These are phyloP conservation scores for Lachnellula willkommii DNA, from an alignment of 2,329 filamentous ascomycete genomes.

Conservation along the genomic window DNA sequence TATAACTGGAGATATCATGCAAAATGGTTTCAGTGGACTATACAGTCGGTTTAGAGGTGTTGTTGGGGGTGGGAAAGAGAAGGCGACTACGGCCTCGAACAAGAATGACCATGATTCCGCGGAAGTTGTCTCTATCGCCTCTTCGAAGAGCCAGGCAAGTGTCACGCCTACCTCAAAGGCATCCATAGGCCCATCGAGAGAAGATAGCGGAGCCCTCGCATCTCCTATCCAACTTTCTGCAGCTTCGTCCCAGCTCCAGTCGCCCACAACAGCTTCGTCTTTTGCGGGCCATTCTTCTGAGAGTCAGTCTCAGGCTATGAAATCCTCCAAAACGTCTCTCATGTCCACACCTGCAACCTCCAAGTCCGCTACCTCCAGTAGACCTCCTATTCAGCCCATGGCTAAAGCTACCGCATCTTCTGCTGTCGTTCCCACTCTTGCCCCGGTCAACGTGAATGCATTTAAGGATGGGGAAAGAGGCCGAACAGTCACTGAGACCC, in stretches of 20 bases:
- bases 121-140: slow-evolving; percentile 37
- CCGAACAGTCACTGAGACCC: slow-evolving; percentile 31
- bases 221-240: slow-evolving; percentile 29
- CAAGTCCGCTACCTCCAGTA: slow-evolving; percentile 24
- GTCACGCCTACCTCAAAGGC: slow-evolving; percentile 39
- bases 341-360: slow-evolving; percentile 24
- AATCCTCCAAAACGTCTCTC: slow-evolving; percentile 29
- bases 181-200: slow-evolving; percentile 38
- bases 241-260: slow-evolving; percentile 29
- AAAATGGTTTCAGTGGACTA: slow-evolving; percentile 81
- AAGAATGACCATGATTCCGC: slow-evolving; percentile 40
- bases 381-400: slow-evolving; percentile 28
- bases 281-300: slow-evolving; percentile 27
- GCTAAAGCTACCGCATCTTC: slow-evolving; percentile 29
- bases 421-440: slow-evolving; percentile 37
- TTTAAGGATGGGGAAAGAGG: slow-evolving; percentile 44
- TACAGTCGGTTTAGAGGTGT: slow-evolving; percentile 81
- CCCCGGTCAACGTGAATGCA: slow-evolving; percentile 45
- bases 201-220: slow-evolving; percentile 35
- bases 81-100: slow-evolving; percentile 30
- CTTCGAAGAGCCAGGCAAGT: slow-evolving; percentile 40
- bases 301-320: slow-evolving; percentile 27
- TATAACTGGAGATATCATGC: slow-evolving; percentile 66
- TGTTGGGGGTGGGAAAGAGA: slow-evolving; percentile 64
- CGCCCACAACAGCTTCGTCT: slow-evolving; percentile 25